A percentile compares a stretch with the other conserved stretches of the same genome.
Conservation (phyloP, 2,329 filamentous ascomycete genomes). For the Phaeophleospora eucalypticola region DNA sequence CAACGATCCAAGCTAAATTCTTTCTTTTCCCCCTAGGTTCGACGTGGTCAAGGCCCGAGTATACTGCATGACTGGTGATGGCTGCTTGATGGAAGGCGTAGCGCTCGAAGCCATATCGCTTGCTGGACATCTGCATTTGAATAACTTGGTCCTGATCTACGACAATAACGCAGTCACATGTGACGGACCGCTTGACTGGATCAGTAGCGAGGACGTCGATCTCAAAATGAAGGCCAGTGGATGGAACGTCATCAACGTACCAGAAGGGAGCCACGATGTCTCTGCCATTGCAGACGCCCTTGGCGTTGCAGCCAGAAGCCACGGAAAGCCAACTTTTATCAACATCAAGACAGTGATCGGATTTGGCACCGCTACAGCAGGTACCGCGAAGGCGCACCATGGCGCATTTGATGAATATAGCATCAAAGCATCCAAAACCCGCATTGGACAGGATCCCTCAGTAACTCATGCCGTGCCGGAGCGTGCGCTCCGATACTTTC, state of each 20-base stretch:
- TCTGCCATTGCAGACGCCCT: slow-evolving; percentile 47
- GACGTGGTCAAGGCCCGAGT: slow-evolving; percentile 50
- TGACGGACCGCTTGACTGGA: slow-evolving; percentile 53
- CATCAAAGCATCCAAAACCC: not conserved
- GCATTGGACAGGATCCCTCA: not conserved
- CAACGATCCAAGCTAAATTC: slow-evolving; percentile 37
- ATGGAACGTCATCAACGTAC: slow-evolving; percentile 54
- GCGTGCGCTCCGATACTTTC: not conserved
- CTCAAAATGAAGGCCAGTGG: slow-evolving; percentile 55
- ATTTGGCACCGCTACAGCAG: not conserved
- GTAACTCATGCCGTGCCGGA: not conserved
- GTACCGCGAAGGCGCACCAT: slow-evolving; percentile 1
- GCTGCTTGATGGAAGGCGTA: slow-evolving; percentile 57
- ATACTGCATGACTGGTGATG: slow-evolving; percentile 57
- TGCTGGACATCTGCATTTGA: slow-evolving; percentile 53
- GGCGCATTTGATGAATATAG: not conserved
- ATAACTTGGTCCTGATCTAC: slow-evolving; percentile 56
- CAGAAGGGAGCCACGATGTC: slow-evolving; percentile 52
- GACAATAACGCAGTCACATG: slow-evolving; percentile 61
- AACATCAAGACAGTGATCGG: slow-evolving; percentile 34
- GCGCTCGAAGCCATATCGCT: slow-evolving; percentile 54
- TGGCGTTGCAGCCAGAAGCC: slow-evolving; percentile 40
- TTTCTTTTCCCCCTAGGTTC: slow-evolving; percentile 43
- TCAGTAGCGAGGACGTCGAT: slow-evolving; percentile 56
- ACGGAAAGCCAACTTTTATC: slow-evolving; percentile 54